A percentile compares a stretch with the other conserved stretches of the same genome.
These are phyloP conservation scores for Trypanosoma caninum DNA, from an alignment of 208 protist species.

Conservation along the genomic window DNA sequence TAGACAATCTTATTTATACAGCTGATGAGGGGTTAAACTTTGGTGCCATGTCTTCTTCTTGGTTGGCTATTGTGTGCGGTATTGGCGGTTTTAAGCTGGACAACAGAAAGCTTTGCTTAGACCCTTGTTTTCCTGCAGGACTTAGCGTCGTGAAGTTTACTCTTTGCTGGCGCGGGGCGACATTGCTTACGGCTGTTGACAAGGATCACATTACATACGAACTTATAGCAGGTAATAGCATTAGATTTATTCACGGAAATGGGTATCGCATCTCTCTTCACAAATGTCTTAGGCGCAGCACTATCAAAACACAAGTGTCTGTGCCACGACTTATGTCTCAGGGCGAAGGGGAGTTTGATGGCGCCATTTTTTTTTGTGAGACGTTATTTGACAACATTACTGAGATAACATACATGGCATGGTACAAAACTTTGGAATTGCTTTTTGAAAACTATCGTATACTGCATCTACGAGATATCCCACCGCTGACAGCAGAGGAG, in stretches of 20 bases:
- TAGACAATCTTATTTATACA: conserved; percentile 86
- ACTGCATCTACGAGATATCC: conserved; percentile 72
- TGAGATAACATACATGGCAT: conserved; percentile 83
- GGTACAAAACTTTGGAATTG: conserved; percentile 78
- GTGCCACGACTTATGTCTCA: conserved; percentile 54
- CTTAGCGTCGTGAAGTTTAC: conserved; percentile 67
- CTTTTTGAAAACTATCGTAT: conserved; percentile 84
- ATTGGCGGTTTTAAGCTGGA: conserved; percentile 66
- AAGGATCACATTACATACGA: conserved; percentile 70
- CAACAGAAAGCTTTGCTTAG: conserved; percentile 47
- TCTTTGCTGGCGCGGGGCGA: conserved; percentile 72
- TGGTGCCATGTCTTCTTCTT: conserved; percentile 61
- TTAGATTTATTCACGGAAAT: conserved; percentile 81
- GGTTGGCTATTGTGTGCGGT: conserved; percentile 64
- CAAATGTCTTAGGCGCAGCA: conserved; percentile 47
- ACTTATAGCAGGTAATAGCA: conserved; percentile 63
- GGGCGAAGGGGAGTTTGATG: conserved; percentile 64
- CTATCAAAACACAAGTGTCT: conserved; percentile 29
- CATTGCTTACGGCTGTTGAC: conserved; percentile 61
- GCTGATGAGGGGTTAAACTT: conserved; percentile 87
- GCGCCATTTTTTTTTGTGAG: conserved; percentile 78
- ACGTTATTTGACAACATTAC: conserved; percentile 82
- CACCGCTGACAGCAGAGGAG: conserved; percentile 74
- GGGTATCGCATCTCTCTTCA: conserved; percentile 83
- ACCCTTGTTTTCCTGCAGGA: conserved; percentile 74